Base-by-base conservation (phyloP, 768 basidiomycete genomes). In the Kwoniella mangroviensis region DNA sequence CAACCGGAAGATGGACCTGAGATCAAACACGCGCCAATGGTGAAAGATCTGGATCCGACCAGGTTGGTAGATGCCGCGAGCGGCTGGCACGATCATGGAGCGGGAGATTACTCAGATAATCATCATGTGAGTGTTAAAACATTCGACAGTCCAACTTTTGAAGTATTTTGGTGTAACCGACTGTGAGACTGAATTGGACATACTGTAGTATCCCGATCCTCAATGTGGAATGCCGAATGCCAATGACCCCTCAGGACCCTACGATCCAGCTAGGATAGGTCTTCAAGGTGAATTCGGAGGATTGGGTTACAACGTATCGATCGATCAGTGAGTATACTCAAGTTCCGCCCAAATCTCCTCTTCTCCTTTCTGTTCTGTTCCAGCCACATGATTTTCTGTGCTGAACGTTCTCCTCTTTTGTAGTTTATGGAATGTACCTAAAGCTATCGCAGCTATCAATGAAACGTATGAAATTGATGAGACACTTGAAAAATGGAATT, bases 221-320 rank as follows among this genome's bases (percentile, higher is more conserved):
- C 59, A 68, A 40, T 74, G 73, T 52, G 73, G 73, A 0, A 65
- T 63, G 34, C 53, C 52, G 1, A 55, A 41, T 28, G 49, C 41
- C 40, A 45, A 26, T 26, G 43, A n/a, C 15, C 62, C 40, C 2
- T 69, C 70, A n/a, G 68, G 59, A 1, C 67, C 67, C 7, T 72
- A 74, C 24, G 73, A 74, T 45, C 67, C 70, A 3, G 54, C 60
- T 21, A 64, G 73, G 54, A 74, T 74, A 41, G 73, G 73, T 3
- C 69, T 74, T 60, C 73, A 74, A 53, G 73, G 73, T 28, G 73
- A 74, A 54, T 74, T 74, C 57, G 73, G 73, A 3, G 73, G 73
- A 7, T 12, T 74, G 19, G 67, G 70, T 0, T 49, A 65, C 9
- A 74, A 74, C 57, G 65, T 67, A 21, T 72, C 73, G 41, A 72